Percentiles rank a stretch among this genome's conserved stretches.
Evolutionary conservation across 768 basidiomycete species (phyloP).

Genomic region (Leccinum arenicola): DNA sequence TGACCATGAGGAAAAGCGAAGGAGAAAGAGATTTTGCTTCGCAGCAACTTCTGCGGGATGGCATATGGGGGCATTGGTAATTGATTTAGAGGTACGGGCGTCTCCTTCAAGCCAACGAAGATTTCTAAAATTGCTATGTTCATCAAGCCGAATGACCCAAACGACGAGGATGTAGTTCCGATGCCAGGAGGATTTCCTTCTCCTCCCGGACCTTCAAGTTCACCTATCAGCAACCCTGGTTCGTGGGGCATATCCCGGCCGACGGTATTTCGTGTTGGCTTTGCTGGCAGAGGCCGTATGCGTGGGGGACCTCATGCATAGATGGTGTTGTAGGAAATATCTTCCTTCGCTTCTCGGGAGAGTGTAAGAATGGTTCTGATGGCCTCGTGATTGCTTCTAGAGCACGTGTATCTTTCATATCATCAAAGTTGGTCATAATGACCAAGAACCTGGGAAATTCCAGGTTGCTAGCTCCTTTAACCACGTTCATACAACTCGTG

Average conservation of each 20-base stretch:
- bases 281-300: conserved; percentile 51
- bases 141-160: conserved; percentile 31
- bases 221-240: conserved; percentile 7
- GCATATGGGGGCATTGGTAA: conserved; percentile 88
- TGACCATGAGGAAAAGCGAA: conserved; percentile 49
- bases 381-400: background rate
- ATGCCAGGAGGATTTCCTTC: conserved; percentile 37
- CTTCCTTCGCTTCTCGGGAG: background rate
- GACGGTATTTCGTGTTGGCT: conserved; percentile 51
- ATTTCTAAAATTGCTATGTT: conserved; percentile 3
- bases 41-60: conserved; percentile 81
- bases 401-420: conserved; percentile 5
- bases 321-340: conserved; percentile 12
- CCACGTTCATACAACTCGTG: background rate
- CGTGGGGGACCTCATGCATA: conserved; percentile 22
- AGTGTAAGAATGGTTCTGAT: conserved; percentile 11
- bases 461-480: background rate
- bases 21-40: conserved; percentile 70
- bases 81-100: conserved; percentile 67
- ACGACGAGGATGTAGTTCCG: conserved; percentile 29
- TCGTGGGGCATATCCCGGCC: conserved; percentile 17
- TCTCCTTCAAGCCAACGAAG: background rate
- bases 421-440: conserved; percentile 15
- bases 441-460: conserved; percentile 13
- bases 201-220: conserved; percentile 9